Conservation (phyloP, 257 asterid genomes). For the Vinca minor region DNA sequence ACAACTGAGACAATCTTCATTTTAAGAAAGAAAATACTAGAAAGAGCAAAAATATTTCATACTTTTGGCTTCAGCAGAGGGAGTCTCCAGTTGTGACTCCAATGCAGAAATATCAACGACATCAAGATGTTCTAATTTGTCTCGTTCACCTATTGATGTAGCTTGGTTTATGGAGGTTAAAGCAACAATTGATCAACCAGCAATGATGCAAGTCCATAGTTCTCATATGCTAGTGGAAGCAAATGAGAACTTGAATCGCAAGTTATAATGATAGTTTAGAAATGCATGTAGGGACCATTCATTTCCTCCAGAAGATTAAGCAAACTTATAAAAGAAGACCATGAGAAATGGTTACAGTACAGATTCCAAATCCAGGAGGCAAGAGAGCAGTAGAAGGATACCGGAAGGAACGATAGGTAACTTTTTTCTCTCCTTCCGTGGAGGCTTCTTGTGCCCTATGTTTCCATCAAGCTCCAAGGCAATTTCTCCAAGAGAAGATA, state of each 20-base stretch:
- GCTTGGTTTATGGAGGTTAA: constrained; percentile 55
- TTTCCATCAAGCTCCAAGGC: constrained; percentile 39
- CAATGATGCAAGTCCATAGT: neutral
- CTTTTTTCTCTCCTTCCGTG: constrained; percentile 68
- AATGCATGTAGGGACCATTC: neutral
- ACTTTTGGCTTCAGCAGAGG: constrained; percentile 42
- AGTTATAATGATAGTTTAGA: neutral
- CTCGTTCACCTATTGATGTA: constrained; percentile 33
- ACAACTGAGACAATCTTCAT: too few relatives aligned
- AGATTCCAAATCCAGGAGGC: constrained; percentile 7
- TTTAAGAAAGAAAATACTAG: neutral
- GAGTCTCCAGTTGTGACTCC: constrained; percentile 25
- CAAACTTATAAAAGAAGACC: constrained; percentile 8
- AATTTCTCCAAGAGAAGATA: constrained; percentile 30
- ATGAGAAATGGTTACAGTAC: constrained; percentile 1
- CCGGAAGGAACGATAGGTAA: constrained; percentile 39
- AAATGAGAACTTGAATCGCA: neutral
- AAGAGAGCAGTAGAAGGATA: constrained; percentile 47
- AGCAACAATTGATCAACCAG: constrained; percentile 22
- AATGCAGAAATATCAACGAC: constrained; percentile 37
- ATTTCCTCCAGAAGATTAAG: constrained; percentile 5
- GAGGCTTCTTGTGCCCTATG: constrained; percentile 53
- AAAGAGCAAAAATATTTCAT: constrained; percentile 19
- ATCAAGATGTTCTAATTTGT: constrained; percentile 27
- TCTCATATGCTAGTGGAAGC: neutral